Evolutionary conservation across 2,329 filamentous ascomycete species (phyloP), one percentile per base, ranked within the genome.

Genomic region (Epichloe sylvatica): DNA sequence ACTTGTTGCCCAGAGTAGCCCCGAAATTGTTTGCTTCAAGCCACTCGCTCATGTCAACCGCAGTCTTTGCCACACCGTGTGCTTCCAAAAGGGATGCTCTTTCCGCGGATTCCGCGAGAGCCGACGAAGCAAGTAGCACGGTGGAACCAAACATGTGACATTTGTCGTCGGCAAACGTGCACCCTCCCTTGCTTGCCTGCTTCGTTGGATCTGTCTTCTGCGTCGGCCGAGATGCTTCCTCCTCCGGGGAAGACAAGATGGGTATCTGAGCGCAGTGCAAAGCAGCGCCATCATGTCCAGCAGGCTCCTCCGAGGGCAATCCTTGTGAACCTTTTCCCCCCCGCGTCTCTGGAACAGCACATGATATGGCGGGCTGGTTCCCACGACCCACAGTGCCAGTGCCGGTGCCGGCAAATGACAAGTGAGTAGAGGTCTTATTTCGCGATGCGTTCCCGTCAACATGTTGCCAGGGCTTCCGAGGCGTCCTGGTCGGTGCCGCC

Each of bases 71-170:
- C 37, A 75, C 59, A 1, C 72, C 73, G 40, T 78, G 75, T 0
- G 56, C 57, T 1, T 54, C 52, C 1, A 76, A 59, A 0, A 76
- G 57, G 21, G 63, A 58, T 1, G 68, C 63, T 0, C 64, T 64
- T 5, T 72, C 57, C 54, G 61, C 62, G 0, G 62, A 62, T 9
- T 63, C 62, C 2, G 57, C 51, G 12, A 69, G 57, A 15, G 75
- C 65, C 46, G 65, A 69, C 0, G 69, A 67, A 0, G 70, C 64
- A 2, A 77, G 57, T 2, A 77, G 53, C 34, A 77, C 55, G 0
- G 60, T 57, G 36, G 55, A 63, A 15, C 59, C 61, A 0, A 58
- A 54, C 21, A 78, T 56, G 1, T 60, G 57, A 51, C 75, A 77
- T 8, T 59, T 49, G 0, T 54, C 40, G 4, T 61, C 60, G 8